Evolutionary conservation across 1,139 yeast genomes (phyloP).

Genomic region (Candida tropicalis): DNA sequence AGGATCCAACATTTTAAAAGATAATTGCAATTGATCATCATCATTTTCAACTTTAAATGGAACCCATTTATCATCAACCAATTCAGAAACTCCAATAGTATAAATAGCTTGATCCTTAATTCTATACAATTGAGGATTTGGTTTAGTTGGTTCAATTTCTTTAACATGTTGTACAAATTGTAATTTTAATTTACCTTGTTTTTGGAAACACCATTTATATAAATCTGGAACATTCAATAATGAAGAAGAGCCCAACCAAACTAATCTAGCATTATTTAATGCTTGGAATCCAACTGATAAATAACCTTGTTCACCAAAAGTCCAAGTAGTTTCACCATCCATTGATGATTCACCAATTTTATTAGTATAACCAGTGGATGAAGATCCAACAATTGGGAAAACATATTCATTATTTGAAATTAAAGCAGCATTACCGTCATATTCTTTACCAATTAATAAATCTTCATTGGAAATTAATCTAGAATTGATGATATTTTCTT

Average conservation of each 20-base stretch:
- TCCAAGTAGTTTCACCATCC: slow-evolving; percentile 63
- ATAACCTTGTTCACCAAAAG: slow-evolving; percentile 79
- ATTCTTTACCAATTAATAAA: slow-evolving; percentile 21
- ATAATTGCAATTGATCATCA: slow-evolving; percentile 71
- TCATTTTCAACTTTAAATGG: slow-evolving; percentile 55
- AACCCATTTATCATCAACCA: slow-evolving; percentile 64
- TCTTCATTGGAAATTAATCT: slow-evolving; percentile 21
- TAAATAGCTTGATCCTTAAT: slow-evolving; percentile 70
- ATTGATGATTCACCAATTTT: slow-evolving; percentile 35
- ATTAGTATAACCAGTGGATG: slow-evolving; percentile 66
- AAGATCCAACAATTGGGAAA: slow-evolving; percentile 71
- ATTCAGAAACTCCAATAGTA: slow-evolving; percentile 68
- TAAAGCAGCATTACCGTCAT: slow-evolving; percentile 46
- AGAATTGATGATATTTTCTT: slow-evolving; percentile 27
- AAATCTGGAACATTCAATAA: slow-evolving; percentile 56
- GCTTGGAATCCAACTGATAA: slow-evolving; percentile 84
- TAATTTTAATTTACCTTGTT: slow-evolving; percentile 63
- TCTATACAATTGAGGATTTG: slow-evolving; percentile 59
- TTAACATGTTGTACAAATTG: slow-evolving; percentile 55
- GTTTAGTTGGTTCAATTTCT: slow-evolving; percentile 40
- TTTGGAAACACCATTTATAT: slow-evolving; percentile 75
- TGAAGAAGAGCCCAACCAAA: slow-evolving; percentile 75
- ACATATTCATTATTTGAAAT: slow-evolving; percentile 56
- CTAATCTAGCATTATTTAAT: slow-evolving; percentile 72
- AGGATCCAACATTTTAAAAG: slow-evolving; percentile 91